Percentiles rank a stretch among this genome's conserved stretches.
Conservation (phyloP, 2,329 filamentous ascomycete species). For the Sordariomycetes sp. region DNA sequence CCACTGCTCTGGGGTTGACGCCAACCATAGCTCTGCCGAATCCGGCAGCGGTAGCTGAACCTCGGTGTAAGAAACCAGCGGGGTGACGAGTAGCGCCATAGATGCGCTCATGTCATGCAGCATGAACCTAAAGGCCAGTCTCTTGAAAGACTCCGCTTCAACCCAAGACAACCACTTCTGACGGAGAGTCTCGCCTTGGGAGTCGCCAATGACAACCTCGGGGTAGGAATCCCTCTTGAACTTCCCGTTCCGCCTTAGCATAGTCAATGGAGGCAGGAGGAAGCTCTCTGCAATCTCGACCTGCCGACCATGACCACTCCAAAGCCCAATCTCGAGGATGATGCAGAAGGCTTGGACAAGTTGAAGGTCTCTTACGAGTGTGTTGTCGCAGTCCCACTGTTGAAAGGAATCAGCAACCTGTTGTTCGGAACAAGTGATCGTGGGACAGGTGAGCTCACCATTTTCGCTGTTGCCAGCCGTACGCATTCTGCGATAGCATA, state of each 20-base stretch:
- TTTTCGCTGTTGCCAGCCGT: too few species aligned
- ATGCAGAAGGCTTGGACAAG: too few species aligned
- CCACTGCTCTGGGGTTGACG: conserved; percentile 15
- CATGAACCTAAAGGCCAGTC: conserved; percentile 16
- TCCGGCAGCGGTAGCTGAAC: conserved; percentile 14
- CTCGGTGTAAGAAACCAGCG: conserved; percentile 20
- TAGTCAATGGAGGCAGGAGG: conserved; percentile 23
- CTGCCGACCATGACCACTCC: too few species aligned
- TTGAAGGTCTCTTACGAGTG: too few species aligned
- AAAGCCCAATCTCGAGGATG: too few species aligned
- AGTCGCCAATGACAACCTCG: conserved; percentile 1
- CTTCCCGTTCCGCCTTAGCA: conserved; percentile 22
- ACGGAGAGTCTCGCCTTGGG: conserved; percentile 7
- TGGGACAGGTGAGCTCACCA: too few species aligned
- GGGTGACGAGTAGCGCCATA: conserved; percentile 16
- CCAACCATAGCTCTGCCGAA: conserved; percentile 14
- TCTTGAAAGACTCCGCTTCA: conserved; percentile 18
- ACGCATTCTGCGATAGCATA: too few species aligned
- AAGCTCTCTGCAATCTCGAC: conserved; percentile 28
- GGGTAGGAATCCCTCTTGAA: conserved; percentile 15
- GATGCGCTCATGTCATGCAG: conserved; percentile 19
- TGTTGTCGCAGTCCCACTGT: too few species aligned
- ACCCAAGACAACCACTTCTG: conserved; percentile 18
- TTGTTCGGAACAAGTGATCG: too few species aligned
- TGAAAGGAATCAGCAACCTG: too few species aligned